Evolutionary conservation across 306 rosid genomes (phyloP).

Genomic region (Rosa lucieae): DNA sequence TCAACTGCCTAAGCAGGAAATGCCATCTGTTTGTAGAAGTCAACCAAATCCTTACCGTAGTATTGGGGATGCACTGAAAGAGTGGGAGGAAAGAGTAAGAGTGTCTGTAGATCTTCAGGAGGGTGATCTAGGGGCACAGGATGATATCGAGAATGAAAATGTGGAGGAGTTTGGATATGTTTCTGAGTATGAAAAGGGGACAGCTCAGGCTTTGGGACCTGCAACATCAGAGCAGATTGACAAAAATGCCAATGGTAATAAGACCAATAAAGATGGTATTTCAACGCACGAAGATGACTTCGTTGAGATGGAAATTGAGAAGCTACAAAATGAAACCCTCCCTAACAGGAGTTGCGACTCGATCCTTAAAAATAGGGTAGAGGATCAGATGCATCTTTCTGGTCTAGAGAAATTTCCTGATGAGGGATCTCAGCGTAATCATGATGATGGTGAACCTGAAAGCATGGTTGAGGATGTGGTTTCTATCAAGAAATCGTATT

Average conservation of each 20-base stretch:
- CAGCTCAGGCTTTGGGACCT: conserved; percentile 86
- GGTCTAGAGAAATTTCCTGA: conserved; percentile 38
- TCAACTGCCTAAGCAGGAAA: conserved; percentile 39
- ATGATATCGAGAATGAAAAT: conserved; percentile 57
- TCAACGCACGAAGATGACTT: conserved; percentile 37
- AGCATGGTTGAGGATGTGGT: conserved; percentile 52
- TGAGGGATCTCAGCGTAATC: conserved; percentile 38
- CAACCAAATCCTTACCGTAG: conserved; percentile 78
- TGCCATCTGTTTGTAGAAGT: conserved; percentile 45
- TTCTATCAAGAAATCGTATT: conserved; percentile 53
- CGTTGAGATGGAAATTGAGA: conserved; percentile 49
- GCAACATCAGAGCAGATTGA: conserved; percentile 82
- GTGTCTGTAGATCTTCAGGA: conserved; percentile 62
- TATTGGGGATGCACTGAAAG: conserved; percentile 67
- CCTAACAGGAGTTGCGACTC: conserved; percentile 35
- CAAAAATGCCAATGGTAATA: conserved; percentile 41
- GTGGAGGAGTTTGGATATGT: conserved; percentile 92
- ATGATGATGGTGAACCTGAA: conserved; percentile 28
- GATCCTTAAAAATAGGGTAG: conserved; percentile 37
- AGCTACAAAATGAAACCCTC: conserved; percentile 43
- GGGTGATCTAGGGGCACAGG: conserved; percentile 40
- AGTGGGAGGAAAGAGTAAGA: conserved; percentile 69
- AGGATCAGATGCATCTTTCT: conserved; percentile 43
- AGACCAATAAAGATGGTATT: conserved; percentile 36
- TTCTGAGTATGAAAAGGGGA: conserved; percentile 70